Evolutionary conservation across 1,139 yeast species (phyloP), one percentile per base, ranked within the genome.

Genomic region (Candida albicans): DNA sequence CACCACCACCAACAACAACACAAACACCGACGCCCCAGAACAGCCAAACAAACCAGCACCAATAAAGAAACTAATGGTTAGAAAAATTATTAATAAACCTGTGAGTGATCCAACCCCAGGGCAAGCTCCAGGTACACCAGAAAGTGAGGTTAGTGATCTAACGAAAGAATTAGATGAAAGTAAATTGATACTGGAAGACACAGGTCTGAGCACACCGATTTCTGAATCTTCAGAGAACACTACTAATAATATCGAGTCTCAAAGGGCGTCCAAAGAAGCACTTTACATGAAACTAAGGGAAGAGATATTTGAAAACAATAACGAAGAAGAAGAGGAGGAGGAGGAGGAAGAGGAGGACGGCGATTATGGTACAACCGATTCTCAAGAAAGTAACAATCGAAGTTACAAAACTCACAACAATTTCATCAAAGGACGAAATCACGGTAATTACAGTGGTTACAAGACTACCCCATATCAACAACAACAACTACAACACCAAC

Each of bases 231-330:
- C 43, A 8, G 44, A 41, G n/a, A 13, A 35, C 13, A 28, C 37
- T 14, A 35, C 43, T 43, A 37, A 26, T 24, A 50, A 51, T 32
- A 58, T 61, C 4, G 64, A 58, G 40, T 49, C 57, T 4, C 65
- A 61, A 36, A 40, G 66, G 40, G 63, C 61, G 1, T 54, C 61
- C 8, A 64, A 71, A 41, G 75, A 72, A 44, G 75, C 72, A 9
- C 61, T 69, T 18, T 75, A 75, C 52, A 66, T 65, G 52, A 67
- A 65, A 51, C 68, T 75, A 9, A 58, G 81, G 37, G 77, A 74
- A 27, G 61, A 75, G 42, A 76, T 76, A 9, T 75, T 76, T 54
- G 57, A 59, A 22, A 52, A 53, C 13, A 60, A 55, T 12, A 60
- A 56, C n/a, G 63, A 57, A 5, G 65, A 65, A 22, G 62, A 52